Conservation (phyloP, 805 yeast species). For the Pichia phayaonensis region DNA sequence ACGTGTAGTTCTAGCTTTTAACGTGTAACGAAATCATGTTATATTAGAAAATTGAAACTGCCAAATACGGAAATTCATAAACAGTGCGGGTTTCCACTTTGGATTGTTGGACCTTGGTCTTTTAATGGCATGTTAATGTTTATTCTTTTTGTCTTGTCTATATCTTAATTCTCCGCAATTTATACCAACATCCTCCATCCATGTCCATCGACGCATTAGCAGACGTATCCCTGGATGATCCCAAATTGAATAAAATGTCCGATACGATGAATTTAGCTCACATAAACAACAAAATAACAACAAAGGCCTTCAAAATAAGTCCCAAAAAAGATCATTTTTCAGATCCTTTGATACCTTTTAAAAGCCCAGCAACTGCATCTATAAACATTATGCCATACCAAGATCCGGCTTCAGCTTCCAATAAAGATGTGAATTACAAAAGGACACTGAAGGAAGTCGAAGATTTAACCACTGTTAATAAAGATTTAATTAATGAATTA, state of each 20-base stretch:
- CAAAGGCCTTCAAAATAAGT: neutral
- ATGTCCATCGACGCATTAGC: neutral
- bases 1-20: neutral
- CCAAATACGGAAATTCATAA: slow-evolving; percentile 2
- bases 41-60: neutral
- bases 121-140: neutral
- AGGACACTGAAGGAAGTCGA: slow-evolving; percentile 23
- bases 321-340: neutral
- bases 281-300: neutral
- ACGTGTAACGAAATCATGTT: neutral
- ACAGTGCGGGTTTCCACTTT: neutral
- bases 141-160: neutral
- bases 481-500: slow-evolving; percentile 27
- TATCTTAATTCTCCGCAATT: neutral
- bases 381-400: neutral
- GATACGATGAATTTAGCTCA: neutral
- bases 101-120: neutral
- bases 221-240: neutral
- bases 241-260: neutral
- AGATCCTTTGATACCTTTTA: neutral
- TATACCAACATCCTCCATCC: neutral
- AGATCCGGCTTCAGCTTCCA: neutral
- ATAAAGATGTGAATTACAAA: slow-evolving; percentile 12
- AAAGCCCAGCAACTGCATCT: slow-evolving; percentile 2
- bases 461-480: slow-evolving; percentile 24